A percentile compares a stretch with the other conserved stretches of the same genome.
Conservation (phyloP, 2,329 filamentous ascomycete species). For the Ophiostoma quercus region DNA sequence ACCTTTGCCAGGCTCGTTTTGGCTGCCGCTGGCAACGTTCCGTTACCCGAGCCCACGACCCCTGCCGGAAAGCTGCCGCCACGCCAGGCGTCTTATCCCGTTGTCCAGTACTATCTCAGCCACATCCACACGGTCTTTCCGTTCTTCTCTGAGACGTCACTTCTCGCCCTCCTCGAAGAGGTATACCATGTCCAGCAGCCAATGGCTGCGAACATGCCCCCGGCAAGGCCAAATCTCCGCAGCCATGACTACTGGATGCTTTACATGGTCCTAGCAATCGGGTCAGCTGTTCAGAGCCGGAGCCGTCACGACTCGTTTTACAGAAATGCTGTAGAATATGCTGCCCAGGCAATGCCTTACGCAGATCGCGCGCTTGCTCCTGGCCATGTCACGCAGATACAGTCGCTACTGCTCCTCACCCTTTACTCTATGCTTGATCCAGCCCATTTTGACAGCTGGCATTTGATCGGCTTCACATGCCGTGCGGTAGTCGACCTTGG, state of each 20-base stretch:
- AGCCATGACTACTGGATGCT: constrained; percentile 78
- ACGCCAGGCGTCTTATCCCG: constrained; percentile 59
- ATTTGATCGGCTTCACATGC: constrained; percentile 82
- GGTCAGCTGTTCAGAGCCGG: constrained; percentile 67
- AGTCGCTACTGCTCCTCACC: constrained; percentile 78
- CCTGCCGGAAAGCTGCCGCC: constrained; percentile 57
- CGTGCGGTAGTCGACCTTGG: constrained; percentile 84
- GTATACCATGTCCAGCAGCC: constrained; percentile 63
- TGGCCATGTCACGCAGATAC: constrained; percentile 78
- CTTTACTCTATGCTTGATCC: constrained; percentile 89
- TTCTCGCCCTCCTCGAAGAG: constrained; percentile 74
- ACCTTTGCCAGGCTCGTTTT: constrained; percentile 86
- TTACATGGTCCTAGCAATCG: constrained; percentile 83
- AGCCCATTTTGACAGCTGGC: constrained; percentile 89
- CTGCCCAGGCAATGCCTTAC: constrained; percentile 63
- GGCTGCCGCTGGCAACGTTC: constrained; percentile 71
- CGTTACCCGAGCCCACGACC: constrained; percentile 58
- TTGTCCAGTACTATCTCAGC: constrained; percentile 78
- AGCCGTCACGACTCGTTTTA: constrained; percentile 62
- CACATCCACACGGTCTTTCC: constrained; percentile 78
- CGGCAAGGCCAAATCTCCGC: constrained; percentile 46
- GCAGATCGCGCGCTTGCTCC: constrained; percentile 80
- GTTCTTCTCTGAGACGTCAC: constrained; percentile 71
- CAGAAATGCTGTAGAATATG: constrained; percentile 50
- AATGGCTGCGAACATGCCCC: constrained; percentile 31